These are phyloP conservation scores for Serendipita sp. DNA, from an alignment of 768 basidiomycete species.

Conservation along the genomic window DNA sequence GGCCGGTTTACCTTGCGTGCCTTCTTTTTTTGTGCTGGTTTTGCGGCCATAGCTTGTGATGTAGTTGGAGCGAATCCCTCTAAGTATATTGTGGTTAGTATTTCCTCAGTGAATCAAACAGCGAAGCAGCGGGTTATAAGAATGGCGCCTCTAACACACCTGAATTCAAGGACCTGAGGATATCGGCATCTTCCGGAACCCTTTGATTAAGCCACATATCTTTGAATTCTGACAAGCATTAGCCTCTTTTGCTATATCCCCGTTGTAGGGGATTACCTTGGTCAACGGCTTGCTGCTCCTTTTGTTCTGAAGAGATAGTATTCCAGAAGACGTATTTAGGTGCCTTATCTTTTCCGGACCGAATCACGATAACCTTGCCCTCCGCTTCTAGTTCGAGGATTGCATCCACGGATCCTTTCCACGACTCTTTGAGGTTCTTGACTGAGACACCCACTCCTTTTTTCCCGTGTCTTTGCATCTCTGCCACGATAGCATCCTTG, in stretches of 20 bases:
- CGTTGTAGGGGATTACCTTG: slow-evolving; percentile 37
- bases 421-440: slow-evolving; percentile 72
- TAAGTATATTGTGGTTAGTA: slow-evolving; percentile 14
- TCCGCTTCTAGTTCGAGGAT: slow-evolving; percentile 83
- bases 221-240: slow-evolving; percentile 45
- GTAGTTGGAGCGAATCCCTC: slow-evolving; percentile 73
- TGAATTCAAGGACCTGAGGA: slow-evolving; percentile 58
- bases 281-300: slow-evolving; percentile 60
- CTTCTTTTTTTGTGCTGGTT: slow-evolving; percentile 55
- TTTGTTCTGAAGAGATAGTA: slow-evolving; percentile 63
- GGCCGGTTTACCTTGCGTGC: slow-evolving; percentile 63
- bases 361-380: slow-evolving; percentile 75
- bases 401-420: slow-evolving; percentile 71
- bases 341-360: slow-evolving; percentile 69
- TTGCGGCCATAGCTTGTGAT: slow-evolving; percentile 33
- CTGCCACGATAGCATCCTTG: slow-evolving; percentile 66
- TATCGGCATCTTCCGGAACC: slow-evolving; percentile 73
- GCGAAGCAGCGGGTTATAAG: background rate
- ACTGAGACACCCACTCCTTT: slow-evolving; percentile 77
- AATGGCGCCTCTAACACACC: slow-evolving; percentile 27
- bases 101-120: background rate
- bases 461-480: slow-evolving; percentile 72
- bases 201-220: slow-evolving; percentile 76
- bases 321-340: slow-evolving; percentile 82
- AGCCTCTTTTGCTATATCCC: background rate